Base-by-base conservation (phyloP, 257 asterid species). In the Nicotiana attenuata region DNA sequence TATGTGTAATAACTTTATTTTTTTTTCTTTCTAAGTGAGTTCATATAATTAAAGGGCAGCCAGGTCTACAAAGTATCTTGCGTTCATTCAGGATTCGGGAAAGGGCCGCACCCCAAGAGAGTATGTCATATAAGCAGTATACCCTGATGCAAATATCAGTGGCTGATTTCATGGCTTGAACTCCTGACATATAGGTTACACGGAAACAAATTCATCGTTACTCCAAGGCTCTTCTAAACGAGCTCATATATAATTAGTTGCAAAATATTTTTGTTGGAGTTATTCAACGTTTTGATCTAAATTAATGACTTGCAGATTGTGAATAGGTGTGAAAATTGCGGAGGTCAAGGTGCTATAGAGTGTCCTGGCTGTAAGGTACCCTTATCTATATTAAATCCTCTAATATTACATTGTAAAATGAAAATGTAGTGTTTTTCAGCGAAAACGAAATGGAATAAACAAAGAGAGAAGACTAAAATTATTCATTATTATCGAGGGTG, bases 331-430 rank as follows among this genome's bases (percentile, higher is more conserved):
- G 81, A 90, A 84, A 89, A 50, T 67, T 94, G 98, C 77, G 85
- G 89, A 77, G 98, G 97, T 55, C 89, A 93, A 89, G 96, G 97
- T 82, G 94, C 97, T 41, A 80, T 94, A 53, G 98, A 94, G 60
- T 94, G 97, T 66, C 90, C 93, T 0, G 98, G 97, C 61, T 94
- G 98, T 80, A 94, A 94, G 97, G 97, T 94, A 55, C 9, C 38
- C 17, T 26, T 33, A 67, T 35, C 26, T 10, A 1, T 29, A 66
- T 19, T 35, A 7, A 41, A 41, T 41, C 47, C 47, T 41, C 45
- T 35, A 35, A 35, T 38, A 8, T 41, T 8, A 38, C 47, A 38
- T 38, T 41, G 47, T 8, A 41, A 41, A 35, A 7, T 41, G 47
- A 41, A 41, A 41, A 41, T 41, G 2, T 38, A 38, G 47, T 8